Percentiles rank a stretch among this genome's conserved stretches.
phyloP scores from a whole-genome alignment of 148 eudicot genomes.

The Camellia lanceoleosa region DNA sequence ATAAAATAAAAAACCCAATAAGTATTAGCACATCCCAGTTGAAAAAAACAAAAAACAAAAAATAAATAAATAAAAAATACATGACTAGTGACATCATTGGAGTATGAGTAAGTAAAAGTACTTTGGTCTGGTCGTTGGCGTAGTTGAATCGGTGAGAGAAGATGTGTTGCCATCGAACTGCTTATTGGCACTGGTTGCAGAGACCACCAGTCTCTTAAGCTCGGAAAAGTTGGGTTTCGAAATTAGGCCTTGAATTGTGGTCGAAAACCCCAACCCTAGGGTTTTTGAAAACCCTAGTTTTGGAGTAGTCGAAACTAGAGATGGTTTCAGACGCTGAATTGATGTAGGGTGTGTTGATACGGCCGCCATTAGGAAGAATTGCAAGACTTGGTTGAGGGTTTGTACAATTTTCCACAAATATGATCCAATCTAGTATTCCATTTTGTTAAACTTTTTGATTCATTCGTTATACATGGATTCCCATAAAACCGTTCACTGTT shows the following conservation, averaged over 20 bases:
- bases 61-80: too few relatives aligned
- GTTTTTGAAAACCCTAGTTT: constrained; percentile 3
- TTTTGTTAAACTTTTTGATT: too few relatives aligned
- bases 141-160: constrained; percentile 19
- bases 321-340: constrained; percentile 6
- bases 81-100: too few relatives aligned
- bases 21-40: not conserved
- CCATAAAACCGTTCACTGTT: too few relatives aligned
- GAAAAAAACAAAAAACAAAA: too few relatives aligned
- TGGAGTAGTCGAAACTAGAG: not conserved
- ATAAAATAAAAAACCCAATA: not conserved
- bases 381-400: too few relatives aligned
- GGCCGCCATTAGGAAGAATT: constrained; percentile 32
- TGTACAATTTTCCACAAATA: too few relatives aligned
- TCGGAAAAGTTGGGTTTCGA: constrained; percentile 14
- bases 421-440: too few relatives aligned
- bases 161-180: constrained; percentile 13
- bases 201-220: constrained; percentile 28
- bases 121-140: constrained; percentile 22
- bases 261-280: not conserved
- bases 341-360: constrained; percentile 23
- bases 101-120: not conserved
- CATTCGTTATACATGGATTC: too few relatives aligned
- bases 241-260: constrained; percentile 17
- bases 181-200: constrained; percentile 33